Base-by-base conservation (phyloP, 2,329 filamentous ascomycete species). In the Cladorrhinum sp. region DNA sequence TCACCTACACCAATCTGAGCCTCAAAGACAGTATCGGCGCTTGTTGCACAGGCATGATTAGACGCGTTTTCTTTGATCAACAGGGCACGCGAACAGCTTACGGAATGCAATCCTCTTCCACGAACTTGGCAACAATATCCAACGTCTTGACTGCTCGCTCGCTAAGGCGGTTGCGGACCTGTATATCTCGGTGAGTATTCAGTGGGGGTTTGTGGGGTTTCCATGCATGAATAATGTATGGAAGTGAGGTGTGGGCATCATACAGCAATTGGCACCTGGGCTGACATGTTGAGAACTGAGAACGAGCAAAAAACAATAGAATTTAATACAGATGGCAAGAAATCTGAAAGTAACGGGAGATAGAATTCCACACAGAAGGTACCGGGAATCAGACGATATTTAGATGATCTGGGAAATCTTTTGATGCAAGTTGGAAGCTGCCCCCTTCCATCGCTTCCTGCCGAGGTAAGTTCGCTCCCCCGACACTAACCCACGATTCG, bases 61-160 rank as follows among this genome's bases (percentile, higher is more conserved):
- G 53, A 55, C 39, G 42, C 42, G 42, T 46, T 12, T 20, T 46
- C 42, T 21, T 21, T 46, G 24, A 28, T 21, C 28, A 24, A 52
- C 10, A n/a, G 53, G 26, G 69, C 42, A 21, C n/a, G 42, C 6
- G 42, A 7, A 20, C 6, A 20, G 6, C 84, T 77, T 74, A 87
- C 85, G 89, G 90, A 67, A 92, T 88, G 75, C 90, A 99, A 81
- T 96, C 93, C 77, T 96, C 93, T 73, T 98, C 91, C 69, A 99
- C 95, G 71, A 99, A 99, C 76, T 92, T 92, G 80, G 94, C 91
- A 68, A 99, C 91, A 66, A 92, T 73, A 72, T 97, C 93, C 67
- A 97, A 80, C 28, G 89, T 91, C 81, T 90, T 87, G 78, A 89
- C 91, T 57, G 93, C 93, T 71, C 86, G 82, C 62, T 96, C 92